Evolutionary conservation across 2,329 filamentous ascomycete species (phyloP).

Genomic region (Acrodontium crateriforme): DNA sequence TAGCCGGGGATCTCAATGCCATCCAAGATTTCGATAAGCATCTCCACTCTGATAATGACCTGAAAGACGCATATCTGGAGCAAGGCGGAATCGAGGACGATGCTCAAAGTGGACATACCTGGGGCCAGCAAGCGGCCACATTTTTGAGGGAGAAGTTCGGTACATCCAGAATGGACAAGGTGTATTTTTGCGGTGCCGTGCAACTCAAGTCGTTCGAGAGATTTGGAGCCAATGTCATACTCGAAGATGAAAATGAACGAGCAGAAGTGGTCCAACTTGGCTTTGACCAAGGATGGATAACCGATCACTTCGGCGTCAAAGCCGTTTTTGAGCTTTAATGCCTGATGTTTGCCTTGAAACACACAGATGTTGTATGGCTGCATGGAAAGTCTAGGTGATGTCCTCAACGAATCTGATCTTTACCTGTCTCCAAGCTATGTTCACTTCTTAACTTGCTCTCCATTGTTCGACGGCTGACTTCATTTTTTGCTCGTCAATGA

Average conservation of each 20-base stretch:
- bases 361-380: not conserved
- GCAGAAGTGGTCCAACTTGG: constrained; percentile 19
- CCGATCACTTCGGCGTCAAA: constrained; percentile 37
- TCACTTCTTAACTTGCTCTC: no score
- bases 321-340: constrained; percentile 13
- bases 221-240: constrained; percentile 34
- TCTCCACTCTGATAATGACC: constrained; percentile 33
- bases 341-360: not conserved
- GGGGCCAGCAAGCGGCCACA: constrained; percentile 40
- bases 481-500: no score
- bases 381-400: no score
- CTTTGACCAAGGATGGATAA: constrained; percentile 33
- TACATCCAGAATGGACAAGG: constrained; percentile 41
- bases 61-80: constrained; percentile 41
- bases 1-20: constrained; percentile 45
- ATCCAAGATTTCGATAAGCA: constrained; percentile 40
- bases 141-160: constrained; percentile 32
- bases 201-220: constrained; percentile 27
- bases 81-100: constrained; percentile 37
- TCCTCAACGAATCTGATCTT: no score
- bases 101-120: constrained; percentile 39
- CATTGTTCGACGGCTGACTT: no score
- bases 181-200: constrained; percentile 30
- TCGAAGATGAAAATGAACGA: constrained; percentile 25
- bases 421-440: no score